Base-by-base conservation (phyloP, 225 moss, liverwort and hornwort genomes). In the Polytrichum commune region DNA sequence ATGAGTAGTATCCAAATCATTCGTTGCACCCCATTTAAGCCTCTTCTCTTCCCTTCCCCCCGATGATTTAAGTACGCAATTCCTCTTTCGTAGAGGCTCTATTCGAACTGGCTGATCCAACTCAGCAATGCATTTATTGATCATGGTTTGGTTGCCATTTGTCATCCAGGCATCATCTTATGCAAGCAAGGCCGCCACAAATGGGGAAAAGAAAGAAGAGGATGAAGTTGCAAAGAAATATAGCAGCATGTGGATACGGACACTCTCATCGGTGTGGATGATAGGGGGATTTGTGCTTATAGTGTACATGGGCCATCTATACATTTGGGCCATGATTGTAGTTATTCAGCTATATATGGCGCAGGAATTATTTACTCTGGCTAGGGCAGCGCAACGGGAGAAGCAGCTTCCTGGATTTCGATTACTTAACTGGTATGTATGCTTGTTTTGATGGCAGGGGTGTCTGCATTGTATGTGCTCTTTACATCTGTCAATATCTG, bases 291-390 rank as follows among this genome's bases (percentile, higher is more conserved):
- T 98, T 73, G 70, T 76, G 60, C 73, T 85, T 5, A 80, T 98
- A 76, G 78, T 98, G 18, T 98, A 93, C 77, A 88, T 98, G 94
- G 97, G 97, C n/a, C 97, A 98, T 79, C 82, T 98, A 46, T 98
- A 98, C 73, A 92, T 98, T 68, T 98, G 97, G 97, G 97, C 92
- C 64, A 94, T 98, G 97, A 92, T 98, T 75, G 92, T 98, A 70
- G 91, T 98, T 76, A 98, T 98, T 78, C 97, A 98, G 81, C 83
- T 94, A 65, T 98, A 88, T 64, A 94, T 94, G 94, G 97, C 92
- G 29, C 86, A 94, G 77, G 97, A 98, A 66, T 92, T 98, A 60
- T 98, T 98, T 69, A 88, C 90, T 77, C 91, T 98, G 60, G 91
- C 97, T 76, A 83, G 90, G 57, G 82, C 83, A 80, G 82, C 81